These are phyloP conservation scores for Vigna nakashimae DNA, from an alignment of 306 rosid species.

Conservation along the genomic window DNA sequence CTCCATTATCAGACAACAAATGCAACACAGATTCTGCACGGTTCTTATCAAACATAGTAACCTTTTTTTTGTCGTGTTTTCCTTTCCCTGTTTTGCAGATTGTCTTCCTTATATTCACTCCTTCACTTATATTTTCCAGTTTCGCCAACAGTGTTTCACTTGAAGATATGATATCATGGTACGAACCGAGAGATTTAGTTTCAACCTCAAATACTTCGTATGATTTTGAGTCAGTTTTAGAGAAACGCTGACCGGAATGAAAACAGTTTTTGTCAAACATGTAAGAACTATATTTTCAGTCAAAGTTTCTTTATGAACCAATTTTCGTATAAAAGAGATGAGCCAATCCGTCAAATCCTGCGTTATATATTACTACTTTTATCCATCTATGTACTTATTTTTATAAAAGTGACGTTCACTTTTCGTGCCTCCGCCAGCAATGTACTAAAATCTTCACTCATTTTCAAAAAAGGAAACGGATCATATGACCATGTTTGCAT, in stretches of 20 bases:
- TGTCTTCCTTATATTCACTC: conserved; percentile 84
- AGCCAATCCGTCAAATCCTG: neutral
- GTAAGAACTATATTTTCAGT: neutral
- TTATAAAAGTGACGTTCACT: neutral
- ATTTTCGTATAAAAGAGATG: neutral
- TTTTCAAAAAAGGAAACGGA: neutral
- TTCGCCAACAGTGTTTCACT: conserved; percentile 80
- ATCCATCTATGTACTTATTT: neutral
- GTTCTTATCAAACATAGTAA: neutral
- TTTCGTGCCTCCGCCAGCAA: neutral
- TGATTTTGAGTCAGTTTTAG: neutral
- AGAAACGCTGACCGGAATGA: neutral
- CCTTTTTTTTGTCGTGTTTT: neutral
- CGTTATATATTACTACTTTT: neutral
- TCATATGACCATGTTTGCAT: too few species aligned
- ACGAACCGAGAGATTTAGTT: conserved; percentile 7
- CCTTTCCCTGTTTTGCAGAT: conserved; percentile 58
- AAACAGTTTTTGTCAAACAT: neutral
- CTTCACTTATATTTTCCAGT: conserved; percentile 76
- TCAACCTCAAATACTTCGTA: neutral
- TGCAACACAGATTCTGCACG: conserved; percentile 22
- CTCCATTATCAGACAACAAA: neutral
- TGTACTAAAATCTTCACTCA: too few species aligned
- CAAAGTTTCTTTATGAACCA: neutral
- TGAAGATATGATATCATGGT: conserved; percentile 88